These are phyloP conservation scores for Cyberlindnera lachancei DNA, from an alignment of 805 yeast species.

Conservation along the genomic window DNA sequence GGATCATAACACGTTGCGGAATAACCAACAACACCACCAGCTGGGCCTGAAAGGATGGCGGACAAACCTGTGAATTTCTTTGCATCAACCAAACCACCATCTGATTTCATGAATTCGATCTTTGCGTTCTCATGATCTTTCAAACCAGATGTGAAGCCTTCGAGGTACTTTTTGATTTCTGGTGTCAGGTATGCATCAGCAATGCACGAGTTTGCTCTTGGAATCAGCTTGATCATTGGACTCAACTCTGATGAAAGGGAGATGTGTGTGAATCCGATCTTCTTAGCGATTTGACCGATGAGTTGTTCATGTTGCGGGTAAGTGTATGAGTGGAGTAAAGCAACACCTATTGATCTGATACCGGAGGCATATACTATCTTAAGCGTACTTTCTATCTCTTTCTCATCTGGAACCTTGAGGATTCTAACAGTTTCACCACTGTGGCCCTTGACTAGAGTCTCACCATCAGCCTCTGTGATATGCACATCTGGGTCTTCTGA, in stretches of 20 bases:
- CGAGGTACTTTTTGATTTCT: slow-evolving; percentile 57
- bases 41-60: slow-evolving; percentile 93
- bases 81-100: slow-evolving; percentile 90
- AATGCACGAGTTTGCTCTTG: slow-evolving; percentile 69
- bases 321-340: slow-evolving; percentile 67
- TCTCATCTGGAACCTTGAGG: slow-evolving; percentile 40
- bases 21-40: slow-evolving; percentile 95
- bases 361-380: slow-evolving; percentile 45
- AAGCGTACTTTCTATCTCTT: slow-evolving; percentile 35
- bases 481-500: slow-evolving; percentile 58
- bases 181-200: slow-evolving; percentile 85
- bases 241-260: slow-evolving; percentile 62
- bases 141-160: slow-evolving; percentile 56
- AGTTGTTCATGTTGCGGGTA: slow-evolving; percentile 60
- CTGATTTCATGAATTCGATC: slow-evolving; percentile 90
- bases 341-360: slow-evolving; percentile 61
- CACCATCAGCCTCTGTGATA: slow-evolving; percentile 19
- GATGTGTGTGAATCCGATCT: slow-evolving; percentile 61
- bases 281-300: slow-evolving; percentile 51
- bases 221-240: slow-evolving; percentile 73
- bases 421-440: slow-evolving; percentile 65
- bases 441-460: slow-evolving; percentile 40
- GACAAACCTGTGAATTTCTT: slow-evolving; percentile 75
- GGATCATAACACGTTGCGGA: slow-evolving; percentile 70
- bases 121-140: slow-evolving; percentile 34